Conservation (phyloP, 1,284 basidiomycete species). For the Psilocybe mexicana region DNA sequence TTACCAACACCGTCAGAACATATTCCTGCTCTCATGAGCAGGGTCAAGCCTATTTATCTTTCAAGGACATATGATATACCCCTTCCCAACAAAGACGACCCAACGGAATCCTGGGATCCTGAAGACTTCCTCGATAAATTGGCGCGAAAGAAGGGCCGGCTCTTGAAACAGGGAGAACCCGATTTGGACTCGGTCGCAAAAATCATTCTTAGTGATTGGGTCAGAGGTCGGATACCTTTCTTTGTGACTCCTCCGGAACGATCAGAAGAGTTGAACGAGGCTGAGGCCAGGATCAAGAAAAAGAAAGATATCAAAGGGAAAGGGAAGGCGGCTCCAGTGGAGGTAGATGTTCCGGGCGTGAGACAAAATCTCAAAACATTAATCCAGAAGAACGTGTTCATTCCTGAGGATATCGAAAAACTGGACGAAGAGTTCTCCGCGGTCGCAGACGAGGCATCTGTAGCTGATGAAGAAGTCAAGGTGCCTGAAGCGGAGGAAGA, state of each 20-base stretch:
- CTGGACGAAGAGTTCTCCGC: conserved; percentile 53
- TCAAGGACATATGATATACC: conserved; percentile 86
- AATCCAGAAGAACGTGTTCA: conserved; percentile 84
- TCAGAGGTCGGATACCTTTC: conserved; percentile 91
- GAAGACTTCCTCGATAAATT: conserved; percentile 85
- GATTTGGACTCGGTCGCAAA: conserved; percentile 93
- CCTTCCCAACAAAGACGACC: conserved; percentile 57
- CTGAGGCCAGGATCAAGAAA: conserved; percentile 57
- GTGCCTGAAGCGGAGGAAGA: conserved; percentile 36
- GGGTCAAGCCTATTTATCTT: conserved; percentile 93
- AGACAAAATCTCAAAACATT: conserved; percentile 76
- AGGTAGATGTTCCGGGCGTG: conserved; percentile 50
- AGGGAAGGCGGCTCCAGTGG: conserved; percentile 36
- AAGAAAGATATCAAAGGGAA: conserved; percentile 46
- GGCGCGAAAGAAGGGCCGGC: conserved; percentile 88
- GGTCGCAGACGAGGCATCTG: conserved; percentile 27
- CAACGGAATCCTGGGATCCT: conserved; percentile 60
- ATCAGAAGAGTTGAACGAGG: conserved; percentile 64
- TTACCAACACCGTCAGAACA: conserved; percentile 93
- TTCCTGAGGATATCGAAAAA: conserved; percentile 69
- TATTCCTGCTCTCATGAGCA: conserved; percentile 83
- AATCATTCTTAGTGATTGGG: conserved; percentile 97
- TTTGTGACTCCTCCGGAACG: conserved; percentile 83
- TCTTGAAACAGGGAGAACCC: conserved; percentile 94
- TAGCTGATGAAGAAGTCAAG: conserved; percentile 32